Conservation (phyloP, 169 alveolate species). For the Condylostoma magnum region DNA sequence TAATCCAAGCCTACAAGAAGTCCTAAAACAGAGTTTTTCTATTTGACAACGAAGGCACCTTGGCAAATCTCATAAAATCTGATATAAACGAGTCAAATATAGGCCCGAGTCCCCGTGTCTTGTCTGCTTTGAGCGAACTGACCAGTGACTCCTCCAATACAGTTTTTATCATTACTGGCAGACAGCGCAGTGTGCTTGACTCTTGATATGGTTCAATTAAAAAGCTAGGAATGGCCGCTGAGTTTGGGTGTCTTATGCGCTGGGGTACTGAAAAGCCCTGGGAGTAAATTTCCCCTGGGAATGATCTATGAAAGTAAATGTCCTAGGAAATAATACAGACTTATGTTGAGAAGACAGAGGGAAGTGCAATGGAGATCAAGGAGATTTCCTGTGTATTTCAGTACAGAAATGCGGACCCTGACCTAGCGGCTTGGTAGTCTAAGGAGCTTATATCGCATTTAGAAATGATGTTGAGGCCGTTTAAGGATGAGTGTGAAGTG, state of each 20-base stretch:
- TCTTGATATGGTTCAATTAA: constrained; percentile 16
- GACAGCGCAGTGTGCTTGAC: constrained; percentile 1
- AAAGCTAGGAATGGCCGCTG: constrained; percentile 17
- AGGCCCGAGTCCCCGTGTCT: neutral
- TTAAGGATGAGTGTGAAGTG: constrained; percentile 11
- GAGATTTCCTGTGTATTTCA: constrained; percentile 2
- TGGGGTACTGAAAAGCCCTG: neutral
- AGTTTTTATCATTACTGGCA: constrained; percentile 15
- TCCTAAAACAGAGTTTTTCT: constrained; percentile 7
- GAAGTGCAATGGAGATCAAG: constrained; percentile 10
- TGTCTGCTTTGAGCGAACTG: neutral
- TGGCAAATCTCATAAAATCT: neutral
- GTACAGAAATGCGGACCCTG: constrained; percentile 3
- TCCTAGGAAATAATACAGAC: neutral
- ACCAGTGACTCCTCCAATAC: neutral
- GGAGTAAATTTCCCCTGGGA: neutral
- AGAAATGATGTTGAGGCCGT: constrained; percentile 1
- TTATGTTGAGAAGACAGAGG: constrained; percentile 19
- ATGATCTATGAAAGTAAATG: neutral
- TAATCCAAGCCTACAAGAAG: neutral
- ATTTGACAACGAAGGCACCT: constrained; percentile 28
- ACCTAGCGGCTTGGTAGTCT: constrained; percentile 27
- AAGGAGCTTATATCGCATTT: constrained; percentile 25
- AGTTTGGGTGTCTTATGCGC: neutral
- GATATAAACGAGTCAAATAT: neutral